A percentile compares a stretch with the other conserved stretches of the same genome.
These are phyloP conservation scores for Penicillium olsonii DNA, from an alignment of 2,329 filamentous ascomycete genomes.

Conservation along the genomic window DNA sequence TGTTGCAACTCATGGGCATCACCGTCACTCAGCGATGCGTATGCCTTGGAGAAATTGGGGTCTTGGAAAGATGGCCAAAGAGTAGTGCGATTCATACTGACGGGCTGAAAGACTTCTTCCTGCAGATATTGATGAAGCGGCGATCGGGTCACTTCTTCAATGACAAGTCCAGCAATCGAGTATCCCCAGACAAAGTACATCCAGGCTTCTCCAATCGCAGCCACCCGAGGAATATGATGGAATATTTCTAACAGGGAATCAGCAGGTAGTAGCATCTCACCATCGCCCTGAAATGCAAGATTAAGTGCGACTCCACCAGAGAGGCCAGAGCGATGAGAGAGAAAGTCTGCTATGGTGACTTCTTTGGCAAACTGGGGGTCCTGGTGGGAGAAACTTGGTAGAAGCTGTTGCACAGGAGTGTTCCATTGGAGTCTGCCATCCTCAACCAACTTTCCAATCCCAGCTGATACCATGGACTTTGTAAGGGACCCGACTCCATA, in stretches of 20 bases:
- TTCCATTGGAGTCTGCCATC: slow-evolving; percentile 5
- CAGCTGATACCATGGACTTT: slow-evolving; percentile 2
- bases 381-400: neutral
- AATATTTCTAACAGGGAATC: neutral
- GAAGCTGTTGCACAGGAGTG: neutral
- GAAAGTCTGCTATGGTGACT: slow-evolving; percentile 1
- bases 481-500: slow-evolving; percentile 4
- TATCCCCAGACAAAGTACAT: neutral
- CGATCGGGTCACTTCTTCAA: neutral
- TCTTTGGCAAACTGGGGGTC: neutral
- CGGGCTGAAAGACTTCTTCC: neutral
- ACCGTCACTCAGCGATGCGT: neutral
- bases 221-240: neutral
- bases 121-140: slow-evolving; percentile 4
- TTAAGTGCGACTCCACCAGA: slow-evolving; percentile 1
- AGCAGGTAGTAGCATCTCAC: neutral
- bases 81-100: slow-evolving; percentile 2
- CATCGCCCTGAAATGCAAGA: neutral
- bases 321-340: slow-evolving; percentile 2
- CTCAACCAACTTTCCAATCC: slow-evolving; percentile 2
- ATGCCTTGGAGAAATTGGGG: neutral
- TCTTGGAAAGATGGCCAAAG: neutral
- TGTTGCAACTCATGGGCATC: neutral
- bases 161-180: neutral
- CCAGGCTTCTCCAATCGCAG: neutral